A percentile compares a stretch with the other conserved stretches of the same genome.
These are phyloP conservation scores for Melocanna baccifera DNA, from an alignment of 176 grass and related monocot genomes.

Conservation along the genomic window DNA sequence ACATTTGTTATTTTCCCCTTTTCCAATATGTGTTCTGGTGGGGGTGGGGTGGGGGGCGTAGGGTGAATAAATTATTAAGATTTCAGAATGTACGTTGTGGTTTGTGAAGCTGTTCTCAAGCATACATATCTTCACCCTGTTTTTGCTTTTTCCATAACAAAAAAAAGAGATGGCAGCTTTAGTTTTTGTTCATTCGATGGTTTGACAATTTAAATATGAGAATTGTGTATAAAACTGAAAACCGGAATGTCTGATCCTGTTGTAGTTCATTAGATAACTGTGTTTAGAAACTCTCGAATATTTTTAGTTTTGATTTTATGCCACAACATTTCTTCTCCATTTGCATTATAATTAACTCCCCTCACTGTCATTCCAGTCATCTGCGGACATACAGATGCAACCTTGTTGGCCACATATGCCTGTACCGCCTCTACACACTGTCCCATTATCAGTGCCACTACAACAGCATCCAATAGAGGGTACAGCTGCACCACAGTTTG, in stretches of 20 bases:
- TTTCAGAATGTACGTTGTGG: neutral
- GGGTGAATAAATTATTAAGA: neutral
- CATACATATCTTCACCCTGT: neutral
- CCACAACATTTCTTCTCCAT: constrained; percentile 14
- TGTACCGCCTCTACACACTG: constrained; percentile 65
- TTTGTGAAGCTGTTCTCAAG: neutral
- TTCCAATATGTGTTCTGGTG: neutral
- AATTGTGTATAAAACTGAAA: constrained; percentile 3
- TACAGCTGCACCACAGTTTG: constrained; percentile 43
- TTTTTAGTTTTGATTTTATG: neutral
- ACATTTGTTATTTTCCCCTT: neutral
- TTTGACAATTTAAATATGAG: constrained; percentile 3
- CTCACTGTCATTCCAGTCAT: constrained; percentile 52
- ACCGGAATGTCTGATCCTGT: neutral
- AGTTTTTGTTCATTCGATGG: neutral
- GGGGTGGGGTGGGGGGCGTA: neutral
- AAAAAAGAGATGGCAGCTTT: neutral
- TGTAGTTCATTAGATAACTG: neutral
- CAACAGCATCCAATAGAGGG: constrained; percentile 78
- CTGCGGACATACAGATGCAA: constrained; percentile 85
- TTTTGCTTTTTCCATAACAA: neutral
- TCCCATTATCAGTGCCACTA: constrained; percentile 67
- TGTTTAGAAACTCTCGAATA: neutral
- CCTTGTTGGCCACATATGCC: constrained; percentile 87
- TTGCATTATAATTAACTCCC: constrained; percentile 25